phyloP scores from a whole-genome alignment of 345 rosid species.

The Mercurialis annua region DNA sequence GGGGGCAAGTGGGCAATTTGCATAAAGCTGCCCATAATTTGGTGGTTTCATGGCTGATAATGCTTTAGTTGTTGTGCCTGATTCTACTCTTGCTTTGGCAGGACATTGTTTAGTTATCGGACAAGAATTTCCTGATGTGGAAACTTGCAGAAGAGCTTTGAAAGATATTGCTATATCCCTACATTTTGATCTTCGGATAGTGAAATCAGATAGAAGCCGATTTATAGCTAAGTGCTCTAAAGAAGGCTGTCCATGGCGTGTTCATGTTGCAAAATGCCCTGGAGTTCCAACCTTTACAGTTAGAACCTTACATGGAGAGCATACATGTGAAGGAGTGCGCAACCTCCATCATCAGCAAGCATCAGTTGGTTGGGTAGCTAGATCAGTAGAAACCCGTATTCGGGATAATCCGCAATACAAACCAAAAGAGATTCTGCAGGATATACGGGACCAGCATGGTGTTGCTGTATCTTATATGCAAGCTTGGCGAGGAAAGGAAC shows the following conservation, averaged over 20 bases:
- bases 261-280: constrained; percentile 95
- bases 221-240: constrained; percentile 98
- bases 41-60: constrained; percentile 61
- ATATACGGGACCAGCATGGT: constrained; percentile 91
- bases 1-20: constrained; percentile 23
- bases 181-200: constrained; percentile 95
- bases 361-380: constrained; percentile 99
- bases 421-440: constrained; percentile 94
- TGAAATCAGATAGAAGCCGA: constrained; percentile 95
- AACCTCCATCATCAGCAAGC: constrained; percentile 98
- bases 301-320: constrained; percentile 87
- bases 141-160: constrained; percentile 90
- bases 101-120: constrained; percentile 58
- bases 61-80: constrained; percentile 41
- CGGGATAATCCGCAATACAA: constrained; percentile 95
- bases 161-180: constrained; percentile 94
- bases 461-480: constrained; percentile 99
- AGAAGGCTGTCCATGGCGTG: constrained; percentile 99
- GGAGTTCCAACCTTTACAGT: constrained; percentile 82
- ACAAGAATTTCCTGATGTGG: constrained; percentile 94
- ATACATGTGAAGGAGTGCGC: constrained; percentile 94
- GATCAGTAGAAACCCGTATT: constrained; percentile 90
- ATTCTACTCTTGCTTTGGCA: constrained; percentile 23
- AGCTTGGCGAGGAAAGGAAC: constrained; percentile 99
- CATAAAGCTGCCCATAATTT: constrained; percentile 18